Base-by-base conservation (phyloP, 2,329 filamentous ascomycete species). In the Colletotrichum cordylinicola region DNA sequence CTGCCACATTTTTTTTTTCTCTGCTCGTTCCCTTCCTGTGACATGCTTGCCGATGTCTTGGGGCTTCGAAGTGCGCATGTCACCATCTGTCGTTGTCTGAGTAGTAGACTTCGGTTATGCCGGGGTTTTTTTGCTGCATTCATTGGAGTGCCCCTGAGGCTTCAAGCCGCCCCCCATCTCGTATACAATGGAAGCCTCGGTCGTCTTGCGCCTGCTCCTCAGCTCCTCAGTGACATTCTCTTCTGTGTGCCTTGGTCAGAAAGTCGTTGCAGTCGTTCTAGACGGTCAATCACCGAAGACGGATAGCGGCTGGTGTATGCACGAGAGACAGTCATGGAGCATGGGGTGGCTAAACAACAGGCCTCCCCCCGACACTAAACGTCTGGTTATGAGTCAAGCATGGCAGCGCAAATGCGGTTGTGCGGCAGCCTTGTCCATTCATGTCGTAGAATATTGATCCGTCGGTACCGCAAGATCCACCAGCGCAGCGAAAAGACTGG, bases 301-400 rank as follows among this genome's bases (percentile, higher is more conserved):
- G 69, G 73, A 39, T 72, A 33, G 69, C 24, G n/a, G 37, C 69
- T 43, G 56, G 29, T 52, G 58, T 60, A 29, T 56, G 69, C 43
- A 33, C 55, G 24, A 67, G 60, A 55, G 48, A 58, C 39, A 31
- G 35, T 24, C 39, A 67, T 68, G 56, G 62, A 68, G 73, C 70
- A 75, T 67, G 73, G 68, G 64, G 39, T 75, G 64, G 69, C 70
- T 52, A 73, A 43, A 72, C 55, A 73, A 62, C 62, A 75, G 70
- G 73, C 73, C 55, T 73, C 31, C 70, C 48, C 73, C 73, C 64
- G 58, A 73, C 64, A 68, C 64, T 68, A 73, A 33, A 64, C 35
- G 62, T 68, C 43, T 68, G 64, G 62, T 58, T 70, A 70, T 75
- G 74, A 76, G 70, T 76, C 74, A 76, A 76, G 74, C 52, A 70